These are phyloP conservation scores for Globisporangium cederbergense DNA, from an alignment of 352 stramenopile genomes.

Conservation along the genomic window DNA sequence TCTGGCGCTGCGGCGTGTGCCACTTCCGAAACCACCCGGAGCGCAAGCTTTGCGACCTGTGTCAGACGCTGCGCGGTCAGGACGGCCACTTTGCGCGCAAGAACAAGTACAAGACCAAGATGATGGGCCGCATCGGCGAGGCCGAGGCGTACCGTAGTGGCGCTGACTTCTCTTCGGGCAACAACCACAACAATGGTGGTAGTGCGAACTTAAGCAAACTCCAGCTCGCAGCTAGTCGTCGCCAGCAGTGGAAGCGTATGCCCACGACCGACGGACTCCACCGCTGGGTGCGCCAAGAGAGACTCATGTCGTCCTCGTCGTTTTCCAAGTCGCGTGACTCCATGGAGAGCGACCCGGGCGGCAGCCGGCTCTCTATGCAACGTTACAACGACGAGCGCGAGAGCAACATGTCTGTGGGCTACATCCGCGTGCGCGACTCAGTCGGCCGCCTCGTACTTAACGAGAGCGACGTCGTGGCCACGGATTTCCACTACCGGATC, in stretches of 20 bases:
- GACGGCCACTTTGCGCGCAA: constrained; percentile 41
- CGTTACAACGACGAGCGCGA: constrained; percentile 50
- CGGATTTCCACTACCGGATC: constrained; percentile 80
- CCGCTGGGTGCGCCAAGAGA: constrained; percentile 57
- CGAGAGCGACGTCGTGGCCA: constrained; percentile 73
- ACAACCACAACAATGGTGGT: background rate
- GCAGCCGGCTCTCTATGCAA: constrained; percentile 30
- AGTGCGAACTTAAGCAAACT: constrained; percentile 59
- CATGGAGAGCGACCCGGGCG: constrained; percentile 46
- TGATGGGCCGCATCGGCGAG: constrained; percentile 45
- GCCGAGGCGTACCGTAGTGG: constrained; percentile 35
- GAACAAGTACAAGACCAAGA: constrained; percentile 28
- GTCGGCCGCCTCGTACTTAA: constrained; percentile 69
- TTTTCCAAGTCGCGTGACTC: constrained; percentile 36
- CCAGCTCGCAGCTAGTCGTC: constrained; percentile 64
- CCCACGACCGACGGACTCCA: constrained; percentile 68
- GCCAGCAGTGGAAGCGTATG: constrained; percentile 78
- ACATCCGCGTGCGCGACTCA: constrained; percentile 77
- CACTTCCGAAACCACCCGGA: constrained; percentile 88
- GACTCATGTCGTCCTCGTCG: background rate
- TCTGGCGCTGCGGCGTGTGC: constrained; percentile 87
- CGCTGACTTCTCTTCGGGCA: background rate
- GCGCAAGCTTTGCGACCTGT: constrained; percentile 81
- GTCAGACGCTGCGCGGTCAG: constrained; percentile 61
- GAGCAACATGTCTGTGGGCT: constrained; percentile 64